These are phyloP conservation scores for Entomortierella chlamydospora DNA, from an alignment of 192 early-diverging fungal species.

Conservation along the genomic window DNA sequence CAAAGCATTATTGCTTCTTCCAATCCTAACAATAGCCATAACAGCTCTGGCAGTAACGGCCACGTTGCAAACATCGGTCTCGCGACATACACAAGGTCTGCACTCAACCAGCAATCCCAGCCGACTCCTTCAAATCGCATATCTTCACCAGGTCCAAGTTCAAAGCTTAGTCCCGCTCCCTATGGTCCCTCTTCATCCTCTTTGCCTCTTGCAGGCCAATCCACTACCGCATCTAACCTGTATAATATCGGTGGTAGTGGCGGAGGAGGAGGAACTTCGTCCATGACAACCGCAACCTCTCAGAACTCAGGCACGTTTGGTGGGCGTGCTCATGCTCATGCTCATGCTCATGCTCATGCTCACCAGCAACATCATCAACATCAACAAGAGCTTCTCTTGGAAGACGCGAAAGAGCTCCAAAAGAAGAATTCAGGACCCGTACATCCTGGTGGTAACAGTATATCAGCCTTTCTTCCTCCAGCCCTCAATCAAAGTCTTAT, in stretches of 20 bases:
- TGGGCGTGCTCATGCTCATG: slow-evolving; percentile 18
- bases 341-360: slow-evolving; percentile 12
- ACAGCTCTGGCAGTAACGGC: no score
- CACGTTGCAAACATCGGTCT: not conserved
- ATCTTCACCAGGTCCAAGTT: slow-evolving; percentile 12
- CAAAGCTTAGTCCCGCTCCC: slow-evolving; percentile 17
- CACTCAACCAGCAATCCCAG: not conserved
- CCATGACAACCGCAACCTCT: slow-evolving; percentile 20
- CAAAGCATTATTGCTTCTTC: slow-evolving; percentile 43
- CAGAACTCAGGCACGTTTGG: slow-evolving; percentile 17
- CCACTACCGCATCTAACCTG: slow-evolving; percentile 11
- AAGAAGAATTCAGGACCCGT: slow-evolving; percentile 46
- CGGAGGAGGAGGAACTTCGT: slow-evolving; percentile 13
- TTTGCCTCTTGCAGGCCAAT: slow-evolving; percentile 4
- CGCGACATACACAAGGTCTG: slow-evolving; percentile 2
- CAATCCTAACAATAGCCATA: not conserved
- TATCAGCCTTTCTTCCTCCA: slow-evolving; percentile 31
- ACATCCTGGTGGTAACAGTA: slow-evolving; percentile 3
- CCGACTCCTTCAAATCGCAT: not conserved
- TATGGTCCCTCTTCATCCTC: slow-evolving; percentile 1
- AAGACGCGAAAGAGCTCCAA: slow-evolving; percentile 31
- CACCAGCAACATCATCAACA: slow-evolving; percentile 29
- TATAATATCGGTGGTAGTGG: slow-evolving; percentile 1
- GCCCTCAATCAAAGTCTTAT: slow-evolving; percentile 27
- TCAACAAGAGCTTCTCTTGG: slow-evolving; percentile 14